Base-by-base conservation (phyloP, 2,329 filamentous ascomycete genomes). In the Pestalotiopsis sp. region DNA sequence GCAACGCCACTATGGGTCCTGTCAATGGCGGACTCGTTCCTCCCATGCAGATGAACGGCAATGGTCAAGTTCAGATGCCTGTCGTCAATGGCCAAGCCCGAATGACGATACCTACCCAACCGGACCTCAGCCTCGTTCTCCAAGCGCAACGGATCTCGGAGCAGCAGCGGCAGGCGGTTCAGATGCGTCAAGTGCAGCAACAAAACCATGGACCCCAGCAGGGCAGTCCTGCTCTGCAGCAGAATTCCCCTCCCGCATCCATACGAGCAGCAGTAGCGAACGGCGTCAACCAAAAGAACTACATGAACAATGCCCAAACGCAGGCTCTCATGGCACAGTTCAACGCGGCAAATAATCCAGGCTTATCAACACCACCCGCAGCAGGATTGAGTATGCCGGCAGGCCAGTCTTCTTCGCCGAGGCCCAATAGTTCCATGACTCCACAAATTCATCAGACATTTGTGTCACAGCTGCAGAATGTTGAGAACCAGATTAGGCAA, bases 31-130 rank as follows among this genome's bases (percentile, higher is more conserved):
- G 80, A 70, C 86, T 83, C 59, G 84, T 83, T 68, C 86, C 82
- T 31, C 88, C 83, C 2, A 85, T 89, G 76, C 86, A 88, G 57
- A 87, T 92, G 83, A 89, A 89, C 69, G 87, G 87, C 60, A 85
- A 92, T 27, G 89, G 90, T 49, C 91, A 93, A 76, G 90, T 91
- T 27, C 92, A 92, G 72, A 86, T 93, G 82, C 90, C 92, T 74
- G 85, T 85, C 17, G 82, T 86, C 41, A 83, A 87, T 70, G 83
- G 82, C 5, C 87, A 91, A 71, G 85, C 88, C 66, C 87, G 91
- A 67, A 86, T 93, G 82, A 86, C 89, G 2, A 80, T 86, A 72
- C 40, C 73, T 20, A 79, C 82, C 7, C 81, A 80, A 58, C 76
- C 87, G 2, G 87, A 90, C 69, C 81, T 87, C 31, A 85, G 84